A percentile compares a stretch with the other conserved stretches of the same genome.
These are phyloP conservation scores for Chlorella vulgaris DNA, from an alignment of 139 green algal species.

Conservation along the genomic window DNA sequence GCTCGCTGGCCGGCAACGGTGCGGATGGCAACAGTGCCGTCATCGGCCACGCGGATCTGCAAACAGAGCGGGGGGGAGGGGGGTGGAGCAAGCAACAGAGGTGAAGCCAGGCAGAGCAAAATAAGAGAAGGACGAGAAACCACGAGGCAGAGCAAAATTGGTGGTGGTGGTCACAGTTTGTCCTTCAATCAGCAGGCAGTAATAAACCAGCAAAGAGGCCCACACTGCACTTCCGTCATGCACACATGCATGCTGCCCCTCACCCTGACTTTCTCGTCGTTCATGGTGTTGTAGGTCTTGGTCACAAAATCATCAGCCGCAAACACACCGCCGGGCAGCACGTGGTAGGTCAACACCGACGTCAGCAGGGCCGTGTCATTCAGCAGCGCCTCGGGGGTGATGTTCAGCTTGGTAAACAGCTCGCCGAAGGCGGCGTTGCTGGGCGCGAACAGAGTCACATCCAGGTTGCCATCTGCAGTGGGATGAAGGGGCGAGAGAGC, in stretches of 20 bases:
- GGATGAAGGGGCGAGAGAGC: not conserved
- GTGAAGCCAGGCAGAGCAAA: not conserved
- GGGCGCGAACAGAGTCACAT: slow-evolving; percentile 34
- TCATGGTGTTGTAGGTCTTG: not conserved
- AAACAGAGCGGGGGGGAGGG: not conserved
- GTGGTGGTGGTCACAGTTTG: no score
- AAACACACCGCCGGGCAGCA: slow-evolving; percentile 12
- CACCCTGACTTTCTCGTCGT: slow-evolving; percentile 6
- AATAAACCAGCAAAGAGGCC: no score
- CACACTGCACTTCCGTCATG: no score
- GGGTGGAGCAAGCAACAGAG: not conserved
- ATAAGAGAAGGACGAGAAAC: no score
- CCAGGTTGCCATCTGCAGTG: not conserved
- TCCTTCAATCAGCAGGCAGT: no score
- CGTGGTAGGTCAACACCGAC: slow-evolving; percentile 36
- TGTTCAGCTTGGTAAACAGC: slow-evolving; percentile 9
- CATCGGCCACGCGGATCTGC: not conserved
- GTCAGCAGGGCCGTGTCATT: slow-evolving; percentile 26
- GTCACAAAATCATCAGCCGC: not conserved
- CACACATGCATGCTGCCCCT: not conserved
- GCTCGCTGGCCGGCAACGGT: not conserved
- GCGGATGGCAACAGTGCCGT: not conserved
- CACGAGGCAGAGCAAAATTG: no score
- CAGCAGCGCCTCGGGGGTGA: slow-evolving; percentile 18
- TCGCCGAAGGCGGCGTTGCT: slow-evolving; percentile 28